These are phyloP conservation scores for Spatholobus suberectus DNA, from an alignment of 306 rosid species.

Conservation along the genomic window DNA sequence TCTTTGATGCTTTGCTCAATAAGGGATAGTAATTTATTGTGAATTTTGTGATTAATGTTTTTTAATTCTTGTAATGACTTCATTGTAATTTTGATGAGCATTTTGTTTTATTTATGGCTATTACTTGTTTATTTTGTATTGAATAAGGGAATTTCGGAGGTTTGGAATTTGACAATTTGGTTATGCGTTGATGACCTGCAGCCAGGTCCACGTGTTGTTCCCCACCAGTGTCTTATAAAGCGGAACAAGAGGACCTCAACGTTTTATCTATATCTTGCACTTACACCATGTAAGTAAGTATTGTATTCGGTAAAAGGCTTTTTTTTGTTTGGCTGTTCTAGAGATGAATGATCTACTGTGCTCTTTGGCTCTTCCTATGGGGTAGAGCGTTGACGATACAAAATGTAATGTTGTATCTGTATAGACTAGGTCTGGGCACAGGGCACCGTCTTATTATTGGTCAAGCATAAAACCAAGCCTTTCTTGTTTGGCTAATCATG, in stretches of 20 bases:
- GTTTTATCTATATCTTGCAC: slow-evolving; percentile 80
- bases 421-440: neutral
- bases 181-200: slow-evolving; percentile 59
- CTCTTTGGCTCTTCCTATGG: slow-evolving; percentile 31
- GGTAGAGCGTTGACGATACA: slow-evolving; percentile 19
- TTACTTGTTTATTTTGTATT: slow-evolving; percentile 3
- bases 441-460: neutral
- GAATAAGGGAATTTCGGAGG: slow-evolving; percentile 2
- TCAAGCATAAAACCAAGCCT: slow-evolving; percentile 8
- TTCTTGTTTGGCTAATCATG: slow-evolving; percentile 16
- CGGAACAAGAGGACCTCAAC: slow-evolving; percentile 92
- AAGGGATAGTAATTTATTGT: neutral
- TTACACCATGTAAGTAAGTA: slow-evolving; percentile 77
- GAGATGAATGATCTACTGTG: slow-evolving; percentile 7
- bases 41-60: neutral
- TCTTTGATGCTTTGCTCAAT: neutral
- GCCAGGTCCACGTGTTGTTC: slow-evolving; percentile 84
- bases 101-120: slow-evolving; percentile 14
- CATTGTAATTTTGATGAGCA: slow-evolving; percentile 1
- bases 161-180: slow-evolving; percentile 38
- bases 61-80: neutral
- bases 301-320: slow-evolving; percentile 34
- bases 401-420: slow-evolving; percentile 8
- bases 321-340: slow-evolving; percentile 6
- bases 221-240: slow-evolving; percentile 88